Base-by-base conservation (phyloP, 2,329 filamentous ascomycete species). In the Fusarium sp. region DNA sequence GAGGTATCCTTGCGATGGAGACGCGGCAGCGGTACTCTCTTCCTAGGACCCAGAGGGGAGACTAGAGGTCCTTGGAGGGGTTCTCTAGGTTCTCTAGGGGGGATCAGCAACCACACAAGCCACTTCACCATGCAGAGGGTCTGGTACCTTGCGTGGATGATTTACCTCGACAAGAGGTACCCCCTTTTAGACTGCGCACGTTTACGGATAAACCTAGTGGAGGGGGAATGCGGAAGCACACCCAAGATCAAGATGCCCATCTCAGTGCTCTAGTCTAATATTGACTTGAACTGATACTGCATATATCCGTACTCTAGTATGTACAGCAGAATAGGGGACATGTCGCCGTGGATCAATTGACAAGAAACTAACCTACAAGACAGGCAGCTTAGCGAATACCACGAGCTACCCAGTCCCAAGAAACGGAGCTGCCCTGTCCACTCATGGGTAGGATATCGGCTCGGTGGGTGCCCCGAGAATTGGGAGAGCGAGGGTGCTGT, bases 21-120 rank as follows among this genome's bases (percentile, higher is more conserved):
- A 69, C 66, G 61, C 61, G 63, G 66, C 61, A 67, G 66, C 61
- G 66, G 66, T 69, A 69, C 66, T 69, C 66, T 52, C 61, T 50
- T 47, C 44, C 66, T 54, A n/a, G 26, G 47, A 50, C 37, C 66
- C 35, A 66, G 55, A 53, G 49, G 44, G 57, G 46, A 66, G 56
- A 39, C 66, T 69, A 69, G 60, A 69, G 55, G 50, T 24, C 31
- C 54, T 69, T 65, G 50, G 56, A 58, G 49, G 66, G 57, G 49
- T 41, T 43, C 50, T 66, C 43, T 64, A 58, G 59, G 48, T 52
- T 52, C 35, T 6, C 18, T 52, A 43, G 28, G 35, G 60, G 66
- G 61, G 66, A 38, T 39, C 48, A 61, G 37, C 48, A 38, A 55
- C 48, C 60, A 62, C 47, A 69, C 66, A 68, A 69, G 66, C 60